A percentile compares a stretch with the other conserved stretches of the same genome.
Conservation (phyloP, 768 basidiomycete species). For the Lepiota brunneoincarnata region DNA sequence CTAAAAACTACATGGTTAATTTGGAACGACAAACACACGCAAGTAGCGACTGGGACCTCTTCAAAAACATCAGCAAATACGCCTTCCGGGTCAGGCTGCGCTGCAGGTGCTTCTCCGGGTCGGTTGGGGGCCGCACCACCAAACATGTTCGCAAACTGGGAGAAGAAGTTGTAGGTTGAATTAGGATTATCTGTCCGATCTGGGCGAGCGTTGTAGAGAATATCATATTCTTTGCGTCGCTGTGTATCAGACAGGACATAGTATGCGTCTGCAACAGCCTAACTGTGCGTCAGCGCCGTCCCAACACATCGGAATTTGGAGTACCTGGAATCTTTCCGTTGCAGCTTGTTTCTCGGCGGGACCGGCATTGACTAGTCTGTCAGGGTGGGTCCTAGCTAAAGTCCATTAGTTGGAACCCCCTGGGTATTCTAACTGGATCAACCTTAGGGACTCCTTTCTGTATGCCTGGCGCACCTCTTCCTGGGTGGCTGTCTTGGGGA, state of each 20-base stretch:
- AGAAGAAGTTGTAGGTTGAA: slow-evolving; percentile 74
- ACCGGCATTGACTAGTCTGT: slow-evolving; percentile 70
- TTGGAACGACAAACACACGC: background rate
- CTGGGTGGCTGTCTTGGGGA: slow-evolving; percentile 54
- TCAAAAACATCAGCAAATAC: slow-evolving; percentile 92
- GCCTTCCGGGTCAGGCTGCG: slow-evolving; percentile 71
- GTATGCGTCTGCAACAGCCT: slow-evolving; percentile 92
- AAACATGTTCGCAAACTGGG: slow-evolving; percentile 74
- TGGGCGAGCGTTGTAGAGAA: slow-evolving; percentile 53
- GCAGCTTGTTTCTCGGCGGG: slow-evolving; percentile 68
- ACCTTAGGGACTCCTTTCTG: slow-evolving; percentile 78
- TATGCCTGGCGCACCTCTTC: slow-evolving; percentile 79
- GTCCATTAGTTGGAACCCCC: slow-evolving; percentile 12
- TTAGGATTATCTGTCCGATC: slow-evolving; percentile 62
- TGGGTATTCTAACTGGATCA: slow-evolving; percentile 11
- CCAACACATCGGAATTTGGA: background rate
- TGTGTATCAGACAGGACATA: slow-evolving; percentile 84
- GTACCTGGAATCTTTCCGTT: slow-evolving; percentile 84
- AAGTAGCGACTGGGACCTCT: slow-evolving; percentile 50
- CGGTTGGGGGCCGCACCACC: slow-evolving; percentile 34
- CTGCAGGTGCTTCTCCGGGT: slow-evolving; percentile 26
- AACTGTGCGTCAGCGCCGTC: slow-evolving; percentile 7
- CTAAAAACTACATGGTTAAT: slow-evolving; percentile 28
- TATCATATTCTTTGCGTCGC: slow-evolving; percentile 72
- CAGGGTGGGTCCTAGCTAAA: slow-evolving; percentile 76